Evolutionary conservation across 495 filamentous ascomycete species (phyloP), one percentile per base, ranked within the genome.

Genomic region (Schizothecium vesticola): DNA sequence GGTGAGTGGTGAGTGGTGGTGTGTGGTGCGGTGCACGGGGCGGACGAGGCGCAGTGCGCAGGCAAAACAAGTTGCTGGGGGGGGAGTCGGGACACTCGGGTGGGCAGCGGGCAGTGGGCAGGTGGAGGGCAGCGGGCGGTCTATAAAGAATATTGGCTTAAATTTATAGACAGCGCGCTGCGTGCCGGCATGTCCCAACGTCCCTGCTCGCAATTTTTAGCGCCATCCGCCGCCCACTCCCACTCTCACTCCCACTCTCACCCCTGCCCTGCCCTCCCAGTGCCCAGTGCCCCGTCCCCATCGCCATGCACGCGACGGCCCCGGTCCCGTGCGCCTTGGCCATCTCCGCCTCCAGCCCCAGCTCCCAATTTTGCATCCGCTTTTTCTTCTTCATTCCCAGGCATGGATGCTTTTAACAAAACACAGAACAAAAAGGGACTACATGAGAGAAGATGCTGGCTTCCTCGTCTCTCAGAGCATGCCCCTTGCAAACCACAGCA

Each of bases 91-190:
- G 69, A 75, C 65, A 59, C 68, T 78, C 73, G 71, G 76, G 76
- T 76, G 77, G 77, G 77, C 76, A 72, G 70, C 73, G 64, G 67
- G 21, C 71, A 61, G 74, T 73, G 28, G 28, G 33, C 33, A 43
- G 33, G 33, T 76, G 76, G 77, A 77, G 77, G 77, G 77, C 76
- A 72, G 70, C 73, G 66, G 67, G 23, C 71, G 63, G 74, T 73
- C 76, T 79, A 74, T 79, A 79, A 77, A 77, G 71, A 78, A 74
- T 74, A 73, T 77, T 73, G 74, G 73, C 75, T 75, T 75, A 76
- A 74, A 76, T 79, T 79, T 79, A 77, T 79, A 79, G 75, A 79
- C 77, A 77, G 70, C 74, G 63, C 61, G 69, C 67, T 21, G 61
- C 64, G 73, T 72, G 72, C 75, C 59, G 28, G 43, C 43, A 61